phyloP scores from a whole-genome alignment of 2,329 filamentous ascomycete species.

The Fusarium cicatricum region DNA sequence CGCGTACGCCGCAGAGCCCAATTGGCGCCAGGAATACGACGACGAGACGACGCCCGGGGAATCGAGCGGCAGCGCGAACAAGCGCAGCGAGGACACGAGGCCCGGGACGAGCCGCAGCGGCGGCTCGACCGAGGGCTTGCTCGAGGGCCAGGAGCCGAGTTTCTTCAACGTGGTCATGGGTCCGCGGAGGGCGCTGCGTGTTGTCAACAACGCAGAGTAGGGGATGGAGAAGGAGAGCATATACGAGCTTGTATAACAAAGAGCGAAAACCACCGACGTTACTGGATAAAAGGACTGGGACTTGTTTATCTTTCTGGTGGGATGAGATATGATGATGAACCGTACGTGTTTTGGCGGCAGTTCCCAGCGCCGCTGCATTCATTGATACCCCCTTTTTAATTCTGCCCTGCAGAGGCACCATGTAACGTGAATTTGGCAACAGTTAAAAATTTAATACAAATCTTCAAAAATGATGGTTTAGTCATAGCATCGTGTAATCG shows the following conservation, averaged over 20 bases:
- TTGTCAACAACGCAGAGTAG: slow-evolving; percentile 64
- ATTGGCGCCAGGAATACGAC: slow-evolving; percentile 41
- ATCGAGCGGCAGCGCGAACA: slow-evolving; percentile 37
- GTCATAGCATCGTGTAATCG: slow-evolving; percentile 23
- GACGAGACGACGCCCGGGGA: slow-evolving; percentile 34
- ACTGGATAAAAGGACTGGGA: slow-evolving; percentile 1
- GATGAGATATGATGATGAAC: slow-evolving; percentile 20
- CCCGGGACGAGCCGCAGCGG: slow-evolving; percentile 40
- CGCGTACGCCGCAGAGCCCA: slow-evolving; percentile 43
- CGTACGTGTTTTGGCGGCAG: slow-evolving; percentile 14
- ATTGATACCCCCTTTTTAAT: slow-evolving; percentile 35
- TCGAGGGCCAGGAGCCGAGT: slow-evolving; percentile 71
- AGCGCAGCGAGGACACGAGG: slow-evolving; percentile 40
- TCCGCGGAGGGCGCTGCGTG: slow-evolving; percentile 71
- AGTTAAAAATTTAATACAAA: not conserved
- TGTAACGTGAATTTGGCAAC: slow-evolving; percentile 1
- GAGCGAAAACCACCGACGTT: no score
- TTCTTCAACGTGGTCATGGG: slow-evolving; percentile 76
- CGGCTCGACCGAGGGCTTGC: slow-evolving; percentile 59
- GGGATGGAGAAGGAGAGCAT: not conserved
- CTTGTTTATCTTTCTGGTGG: slow-evolving; percentile 3
- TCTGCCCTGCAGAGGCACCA: not conserved
- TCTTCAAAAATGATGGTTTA: not conserved
- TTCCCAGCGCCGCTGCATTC: slow-evolving; percentile 25
- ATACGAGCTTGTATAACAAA: no score